Base-by-base conservation (phyloP, 1,139 yeast species). In the Yamadazyma diospyri region DNA sequence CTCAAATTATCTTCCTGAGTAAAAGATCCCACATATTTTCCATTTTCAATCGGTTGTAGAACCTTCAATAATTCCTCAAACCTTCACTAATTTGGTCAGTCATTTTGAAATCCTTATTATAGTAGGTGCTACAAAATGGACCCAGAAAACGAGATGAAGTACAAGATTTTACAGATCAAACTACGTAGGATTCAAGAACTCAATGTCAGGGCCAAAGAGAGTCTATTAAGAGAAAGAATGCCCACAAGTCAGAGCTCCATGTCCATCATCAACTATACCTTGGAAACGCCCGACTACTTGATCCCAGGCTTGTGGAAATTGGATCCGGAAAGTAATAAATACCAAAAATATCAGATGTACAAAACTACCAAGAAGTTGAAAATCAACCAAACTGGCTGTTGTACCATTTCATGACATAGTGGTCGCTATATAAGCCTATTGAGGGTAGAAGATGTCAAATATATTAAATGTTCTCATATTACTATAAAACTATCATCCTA, bases 211-310 rank as follows among this genome's bases (percentile, higher is more conserved):
- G 59, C 83, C 27, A 72, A 68, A 41, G 69, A 68, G 23, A 75
- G 79, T 32, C 55, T 84, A 28, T 53, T 67, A 6, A 59, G 76
- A 35, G 80, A 81, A 6, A 59, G 94, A 38, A 75, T 81, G 7
- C 76, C 81, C 23, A 84, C 87, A 4, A 80, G 87, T 12, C 76
- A 75, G 42, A 84, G 87, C 6, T 76, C 84, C 26, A 47, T 46
- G 41, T 63, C 69, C 38, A 48, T 67, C 55, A 41, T 67, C 48
- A 65, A 71, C 37, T 69, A 68, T 38, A 61, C 72, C 5, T 59
- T 67, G 26, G 65, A 61, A 19, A 65, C 70, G 11, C 74, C 72
- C 16, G 85, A 78, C 46, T 75, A 69, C 43, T 57, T 74, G 21
- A 48, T 77, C 7, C 78, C 82, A 0, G 65, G 63, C 17, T 36